Conservation (phyloP, 108 stramenopile species). For the Conticribra guillardii region DNA sequence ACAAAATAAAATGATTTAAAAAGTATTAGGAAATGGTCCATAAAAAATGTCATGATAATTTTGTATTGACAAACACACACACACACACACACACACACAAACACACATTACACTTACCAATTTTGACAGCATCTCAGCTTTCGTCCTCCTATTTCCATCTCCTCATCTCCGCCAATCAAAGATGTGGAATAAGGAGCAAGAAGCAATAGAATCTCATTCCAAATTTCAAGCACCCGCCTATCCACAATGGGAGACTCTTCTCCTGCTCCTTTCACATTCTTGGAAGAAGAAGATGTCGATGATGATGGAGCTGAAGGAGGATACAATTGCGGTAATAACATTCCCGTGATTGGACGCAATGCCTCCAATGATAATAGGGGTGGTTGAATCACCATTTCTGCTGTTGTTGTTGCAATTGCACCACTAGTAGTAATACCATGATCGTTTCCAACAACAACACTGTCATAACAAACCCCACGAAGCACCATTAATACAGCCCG, state of each 20-base stretch:
- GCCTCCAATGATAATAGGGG: constrained; percentile 34
- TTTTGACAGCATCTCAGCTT: constrained; percentile 19
- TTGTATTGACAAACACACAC: too few relatives aligned
- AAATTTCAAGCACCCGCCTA: constrained; percentile 19
- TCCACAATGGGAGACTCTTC: background rate
- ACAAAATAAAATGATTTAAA: too few relatives aligned
- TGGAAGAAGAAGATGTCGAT: background rate
- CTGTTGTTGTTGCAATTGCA: too few relatives aligned
- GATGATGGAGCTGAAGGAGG: too few relatives aligned
- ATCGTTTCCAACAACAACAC: background rate
- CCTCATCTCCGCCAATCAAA: constrained; percentile 1
- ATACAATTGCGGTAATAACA: constrained; percentile 44
- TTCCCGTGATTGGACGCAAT: constrained; percentile 47
- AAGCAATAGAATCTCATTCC: constrained; percentile 38
- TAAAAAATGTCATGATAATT: too few relatives aligned
- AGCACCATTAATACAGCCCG: constrained; percentile 24
- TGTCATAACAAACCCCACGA: constrained; percentile 30
- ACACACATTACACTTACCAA: too few relatives aligned
- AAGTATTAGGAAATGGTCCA: too few relatives aligned
- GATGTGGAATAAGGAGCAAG: constrained; percentile 32
- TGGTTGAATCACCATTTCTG: background rate
- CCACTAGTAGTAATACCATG: background rate
- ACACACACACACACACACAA: too few relatives aligned
- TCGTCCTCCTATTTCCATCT: background rate
- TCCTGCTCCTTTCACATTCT: background rate